Conservation (phyloP, 2,329 filamentous ascomycete species). For the Talaromyces sp. region DNA sequence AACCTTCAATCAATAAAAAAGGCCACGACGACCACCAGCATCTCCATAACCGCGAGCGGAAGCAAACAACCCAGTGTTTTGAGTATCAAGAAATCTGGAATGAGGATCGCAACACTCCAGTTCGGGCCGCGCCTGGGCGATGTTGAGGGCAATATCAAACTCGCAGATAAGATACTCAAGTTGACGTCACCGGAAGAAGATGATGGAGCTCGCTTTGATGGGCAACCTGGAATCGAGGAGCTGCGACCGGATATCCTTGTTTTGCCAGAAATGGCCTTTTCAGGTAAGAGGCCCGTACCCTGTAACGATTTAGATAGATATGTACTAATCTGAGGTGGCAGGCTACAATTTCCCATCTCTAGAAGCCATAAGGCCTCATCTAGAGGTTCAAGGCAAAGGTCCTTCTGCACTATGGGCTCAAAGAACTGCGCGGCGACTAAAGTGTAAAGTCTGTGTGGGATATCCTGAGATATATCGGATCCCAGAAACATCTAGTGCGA, state of each 20-base stretch:
- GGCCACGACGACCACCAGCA: neutral
- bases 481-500: neutral
- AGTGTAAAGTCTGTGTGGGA: constrained; percentile 61
- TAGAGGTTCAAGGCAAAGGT: constrained; percentile 57
- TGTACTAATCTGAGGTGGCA: constrained; percentile 21
- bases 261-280: constrained; percentile 61
- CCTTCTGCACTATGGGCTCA: constrained; percentile 57
- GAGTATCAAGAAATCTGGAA: constrained; percentile 21
- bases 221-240: constrained; percentile 22
- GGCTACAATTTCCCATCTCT: constrained; percentile 63
- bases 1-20: neutral
- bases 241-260: constrained; percentile 55
- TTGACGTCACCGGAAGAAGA: constrained; percentile 8
- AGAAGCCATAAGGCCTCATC: constrained; percentile 55
- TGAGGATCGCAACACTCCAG: constrained; percentile 50
- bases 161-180: constrained; percentile 43
- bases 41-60: too few relatives aligned
- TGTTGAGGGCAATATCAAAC: constrained; percentile 44
- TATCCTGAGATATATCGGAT: constrained; percentile 53
- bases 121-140: constrained; percentile 44
- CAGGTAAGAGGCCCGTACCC: constrained; percentile 40
- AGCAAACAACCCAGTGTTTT: neutral
- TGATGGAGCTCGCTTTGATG: neutral
- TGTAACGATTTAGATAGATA: neutral
- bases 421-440: constrained; percentile 51